Base-by-base conservation (phyloP, 805 yeast species). In the Schwanniomyces polymorphus region DNA sequence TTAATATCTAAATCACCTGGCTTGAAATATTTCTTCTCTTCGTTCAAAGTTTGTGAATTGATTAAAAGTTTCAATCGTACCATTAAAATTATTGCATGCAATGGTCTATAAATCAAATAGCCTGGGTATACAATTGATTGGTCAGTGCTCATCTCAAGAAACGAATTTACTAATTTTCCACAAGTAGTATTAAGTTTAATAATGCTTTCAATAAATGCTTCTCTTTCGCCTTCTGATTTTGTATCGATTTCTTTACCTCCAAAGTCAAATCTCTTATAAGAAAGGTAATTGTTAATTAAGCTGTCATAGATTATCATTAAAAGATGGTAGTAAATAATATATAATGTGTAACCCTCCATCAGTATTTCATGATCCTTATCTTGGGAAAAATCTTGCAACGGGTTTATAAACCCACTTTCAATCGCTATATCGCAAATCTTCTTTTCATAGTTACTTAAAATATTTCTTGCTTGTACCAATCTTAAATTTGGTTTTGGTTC, bases 301-400 rank as follows among this genome's bases (percentile, higher is more conserved):
- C 72, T 76, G 52, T 80, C 84, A 53, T 80, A 77, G 66, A 77
- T 70, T 26, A 78, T 68, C 75, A 79, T 74, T 37, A 78, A 54
- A 27, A 79, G 57, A 52, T 79, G 82, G 55, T 78, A 76, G 55
- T 78, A 79, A 7, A 77, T 72, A 14, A 79, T 68, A 3, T 74
- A 69, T 14, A 77, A 54, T 21, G 75, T 54, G 52, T 65, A 63
- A 42, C 68, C 67, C 49, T 71, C 77, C 49, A 68, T 68, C 1
- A 75, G 61, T 16, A 11, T 40, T 14, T 27, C 33, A 7, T 27
- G 9, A 23, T 17, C 3, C 5, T 21, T 21, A 3, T 21, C 23
- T 21, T 5, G 5, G 3, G 23, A 21, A 21, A 21, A 3, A 21
- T 21, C 23, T 3, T 21, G 23, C 5, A 52, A 40, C n/a, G 64